Evolutionary conservation across 1,284 basidiomycete species (phyloP), one percentile per base, ranked within the genome.

Genomic region (Takashimella tepidaria): DNA sequence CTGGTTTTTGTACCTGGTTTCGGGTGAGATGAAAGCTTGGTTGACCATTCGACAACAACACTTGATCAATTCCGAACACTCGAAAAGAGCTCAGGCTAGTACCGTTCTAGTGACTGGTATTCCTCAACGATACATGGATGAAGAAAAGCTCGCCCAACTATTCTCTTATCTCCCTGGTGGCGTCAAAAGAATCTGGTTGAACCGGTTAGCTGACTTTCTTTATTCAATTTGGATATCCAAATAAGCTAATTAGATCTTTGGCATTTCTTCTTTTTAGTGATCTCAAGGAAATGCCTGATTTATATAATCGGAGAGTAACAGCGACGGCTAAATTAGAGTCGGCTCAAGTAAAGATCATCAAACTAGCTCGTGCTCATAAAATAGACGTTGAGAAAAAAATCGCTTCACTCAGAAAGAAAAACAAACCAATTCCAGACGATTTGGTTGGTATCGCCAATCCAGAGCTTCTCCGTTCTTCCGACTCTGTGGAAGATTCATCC

Each of bases 61-160:
- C 72, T 80, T 90, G 24, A 79, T 84, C 58, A 82, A 80, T 57
- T 80, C 80, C 37, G 77, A 79, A 20, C 85, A 89, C 69, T 82
- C 83, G 2, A 72, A 75, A 13, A 77, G 83, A 5, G 82, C 86
- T 1, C 86, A 89, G 75, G 85, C 88, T 1, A 82, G 83, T 42
- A 89, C 88, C 0, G 84, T 91, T 3, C 81, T 91, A 45, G 81
- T 90, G 58, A 88, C 86, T 0, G 82, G 83, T 46, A 81, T 90
- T 10, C 86, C 87, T 1, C 79, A 82, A 16, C 79, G 82, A 47
- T 78, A 85, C 51, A 78, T 82, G 37, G 80, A 81, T 55, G 83
- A 87, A 67, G 75, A 77, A 19, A 81, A 83, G 58, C 77, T 90
- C 37, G 78, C 79, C 24, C 78, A 80, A 50, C 82, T 88, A 49